Evolutionary conservation across 108 stramenopile species (phyloP), one percentile per base, ranked within the genome.

Genomic region (Pseudonitzschia delicatissima): DNA sequence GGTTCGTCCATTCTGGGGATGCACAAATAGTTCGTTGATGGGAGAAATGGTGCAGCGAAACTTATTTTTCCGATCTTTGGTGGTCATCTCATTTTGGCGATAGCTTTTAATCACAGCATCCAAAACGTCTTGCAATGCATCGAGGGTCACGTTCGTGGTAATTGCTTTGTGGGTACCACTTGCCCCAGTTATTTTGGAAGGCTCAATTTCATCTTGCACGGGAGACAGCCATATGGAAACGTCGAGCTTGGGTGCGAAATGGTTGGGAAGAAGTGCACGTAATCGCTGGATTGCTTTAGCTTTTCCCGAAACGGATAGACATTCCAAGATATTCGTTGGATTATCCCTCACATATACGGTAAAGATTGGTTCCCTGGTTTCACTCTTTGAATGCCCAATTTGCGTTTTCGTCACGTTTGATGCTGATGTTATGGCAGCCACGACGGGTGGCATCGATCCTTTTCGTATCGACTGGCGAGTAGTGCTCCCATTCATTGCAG

Each of bases 381-480:
- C n/a, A n/a, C n/a, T n/a, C n/a, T n/a, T n/a, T n/a, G n/a, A n/a
- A n/a, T n/a, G n/a, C n/a, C n/a, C n/a, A n/a, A n/a, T n/a, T n/a
- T n/a, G n/a, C n/a, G n/a, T n/a, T n/a, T n/a, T n/a, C n/a, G n/a
- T n/a, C n/a, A n/a, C n/a, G n/a, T n/a, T n/a, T n/a, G n/a, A n/a
- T n/a, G n/a, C n/a, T n/a, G n/a, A n/a, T n/a, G n/a, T n/a, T 39
- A 8, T 39, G 8, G 37, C 37, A 8, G n/a, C n/a, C 15, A n/a
- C 18, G 45, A 15, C 18, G 47, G 47, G 53, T 32, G 53, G 53
- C 53, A 55, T 55, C 26, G 53, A 55, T 33, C 53, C 53, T 27
- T 33, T 55, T 23, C 53, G 29, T 2, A 48, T 21, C 42, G 6
- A 6, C 2, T 6, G 13, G 4, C 42, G 42, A 2, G 42, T n/a